Conservation (phyloP, 495 filamentous ascomycete genomes). For the Diplogelasinospora grovesii region DNA sequence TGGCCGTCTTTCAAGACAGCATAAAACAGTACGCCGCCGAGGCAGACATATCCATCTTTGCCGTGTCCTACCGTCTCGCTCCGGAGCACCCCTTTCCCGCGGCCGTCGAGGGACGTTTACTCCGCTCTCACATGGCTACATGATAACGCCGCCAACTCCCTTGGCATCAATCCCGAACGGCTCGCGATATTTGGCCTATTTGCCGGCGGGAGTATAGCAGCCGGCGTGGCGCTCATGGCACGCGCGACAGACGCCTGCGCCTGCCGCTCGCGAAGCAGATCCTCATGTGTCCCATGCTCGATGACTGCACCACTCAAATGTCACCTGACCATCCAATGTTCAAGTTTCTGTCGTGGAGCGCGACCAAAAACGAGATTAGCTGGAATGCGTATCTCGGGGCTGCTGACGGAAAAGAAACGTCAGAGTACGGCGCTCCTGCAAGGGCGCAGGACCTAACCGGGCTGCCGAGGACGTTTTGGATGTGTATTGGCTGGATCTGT, state of each 20-base stretch:
- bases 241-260: slow-evolving; percentile 22
- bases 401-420: slow-evolving; percentile 12
- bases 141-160: slow-evolving; percentile 15
- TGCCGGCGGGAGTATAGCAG: slow-evolving; percentile 36
- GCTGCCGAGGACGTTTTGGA: slow-evolving; percentile 34
- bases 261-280: slow-evolving; percentile 25
- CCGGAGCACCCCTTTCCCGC: slow-evolving; percentile 33
- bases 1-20: slow-evolving; percentile 10
- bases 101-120: slow-evolving; percentile 30
- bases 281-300: slow-evolving; percentile 37
- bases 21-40: slow-evolving; percentile 17
- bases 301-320: slow-evolving; percentile 29
- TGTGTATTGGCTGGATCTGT: slow-evolving; percentile 32
- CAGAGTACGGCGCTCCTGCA: slow-evolving; percentile 34
- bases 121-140: slow-evolving; percentile 27
- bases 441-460: slow-evolving; percentile 24
- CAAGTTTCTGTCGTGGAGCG: slow-evolving; percentile 29
- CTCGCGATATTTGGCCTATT: slow-evolving; percentile 31
- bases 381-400: slow-evolving; percentile 28
- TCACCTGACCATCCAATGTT: slow-evolving; percentile 18
- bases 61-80: slow-evolving; percentile 35
- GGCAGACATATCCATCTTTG: slow-evolving; percentile 22
- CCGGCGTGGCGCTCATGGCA: slow-evolving; percentile 25
- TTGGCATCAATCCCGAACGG: slow-evolving; percentile 30
- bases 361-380: slow-evolving; percentile 23